These are phyloP conservation scores for Exophiala oligosperma DNA, from an alignment of 2,329 filamentous ascomycete species.

Conservation along the genomic window DNA sequence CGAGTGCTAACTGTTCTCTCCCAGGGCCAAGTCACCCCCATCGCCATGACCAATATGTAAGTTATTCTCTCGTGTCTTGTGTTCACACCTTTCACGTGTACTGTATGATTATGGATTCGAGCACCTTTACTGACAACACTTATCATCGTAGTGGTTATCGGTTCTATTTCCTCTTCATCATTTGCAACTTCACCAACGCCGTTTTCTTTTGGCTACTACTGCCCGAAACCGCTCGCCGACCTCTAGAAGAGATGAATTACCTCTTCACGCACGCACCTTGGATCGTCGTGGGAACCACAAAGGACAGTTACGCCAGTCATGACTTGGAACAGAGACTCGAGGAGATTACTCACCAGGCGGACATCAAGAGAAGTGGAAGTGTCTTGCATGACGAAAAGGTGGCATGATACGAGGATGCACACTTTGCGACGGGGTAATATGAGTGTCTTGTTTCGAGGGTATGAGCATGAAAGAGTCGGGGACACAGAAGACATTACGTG, in stretches of 20 bases:
- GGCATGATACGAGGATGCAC: not conserved
- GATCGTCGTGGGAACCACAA: slow-evolving; percentile 61
- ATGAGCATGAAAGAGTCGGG: too few relatives aligned
- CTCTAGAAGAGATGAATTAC: slow-evolving; percentile 68
- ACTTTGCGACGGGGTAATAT: too few relatives aligned
- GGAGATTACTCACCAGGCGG: slow-evolving; percentile 56
- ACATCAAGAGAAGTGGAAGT: slow-evolving; percentile 15
- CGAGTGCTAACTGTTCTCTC: not conserved
- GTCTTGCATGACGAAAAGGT: slow-evolving; percentile 24
- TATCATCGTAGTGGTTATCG: slow-evolving; percentile 49
- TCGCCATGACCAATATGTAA: slow-evolving; percentile 50
- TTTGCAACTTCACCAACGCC: slow-evolving; percentile 69
- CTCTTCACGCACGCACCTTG: slow-evolving; percentile 65
- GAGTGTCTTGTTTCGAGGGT: too few relatives aligned
- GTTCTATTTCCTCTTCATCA: slow-evolving; percentile 62
- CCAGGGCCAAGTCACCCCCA: slow-evolving; percentile 60
- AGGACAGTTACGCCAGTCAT: slow-evolving; percentile 51
- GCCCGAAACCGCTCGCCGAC: slow-evolving; percentile 58
- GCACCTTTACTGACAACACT: not conserved
- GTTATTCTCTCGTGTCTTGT: not conserved
- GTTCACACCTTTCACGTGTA: not conserved
- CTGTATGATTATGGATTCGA: not conserved
- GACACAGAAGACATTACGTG: too few relatives aligned
- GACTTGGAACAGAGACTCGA: slow-evolving; percentile 62
- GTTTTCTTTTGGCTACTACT: slow-evolving; percentile 68